A percentile compares a stretch with the other conserved stretches of the same genome.
Evolutionary conservation across 331 rosid genomes (phyloP).

Genomic region (Phaseolus coccineus): DNA sequence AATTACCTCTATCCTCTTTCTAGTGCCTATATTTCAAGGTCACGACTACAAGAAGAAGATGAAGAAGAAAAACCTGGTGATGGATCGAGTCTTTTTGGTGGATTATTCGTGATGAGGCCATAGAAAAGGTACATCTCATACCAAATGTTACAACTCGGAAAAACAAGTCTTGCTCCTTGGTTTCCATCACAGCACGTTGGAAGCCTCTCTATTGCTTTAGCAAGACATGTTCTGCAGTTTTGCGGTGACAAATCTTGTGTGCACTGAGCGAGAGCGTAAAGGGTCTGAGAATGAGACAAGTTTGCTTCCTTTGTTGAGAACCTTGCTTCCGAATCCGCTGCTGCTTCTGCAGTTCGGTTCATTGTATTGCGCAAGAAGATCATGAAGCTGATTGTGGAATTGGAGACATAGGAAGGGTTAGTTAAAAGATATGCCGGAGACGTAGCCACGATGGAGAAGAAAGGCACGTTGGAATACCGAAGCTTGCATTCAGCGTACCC

Average conservation of each 20-base stretch:
- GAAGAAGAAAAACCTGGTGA: not conserved
- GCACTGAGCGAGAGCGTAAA: conserved; percentile 42
- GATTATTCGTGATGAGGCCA: not conserved
- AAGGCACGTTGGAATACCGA: conserved; percentile 2
- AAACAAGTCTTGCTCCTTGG: conserved; percentile 1
- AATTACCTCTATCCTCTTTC: no score
- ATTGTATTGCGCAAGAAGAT: not conserved
- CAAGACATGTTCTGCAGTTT: conserved; percentile 42
- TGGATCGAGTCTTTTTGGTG: not conserved
- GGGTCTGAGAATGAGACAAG: not conserved
- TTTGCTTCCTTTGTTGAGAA: conserved; percentile 19
- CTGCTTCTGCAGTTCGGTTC: conserved; percentile 24
- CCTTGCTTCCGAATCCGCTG: conserved; percentile 13
- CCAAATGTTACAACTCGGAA: conserved; percentile 44
- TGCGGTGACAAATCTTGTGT: conserved; percentile 46
- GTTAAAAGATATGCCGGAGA: not conserved
- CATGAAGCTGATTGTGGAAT: conserved; percentile 7
- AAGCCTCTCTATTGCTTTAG: not conserved
- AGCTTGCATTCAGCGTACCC: conserved; percentile 43
- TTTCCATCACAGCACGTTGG: not conserved
- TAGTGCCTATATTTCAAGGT: no score
- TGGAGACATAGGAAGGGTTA: not conserved
- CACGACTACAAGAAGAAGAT: no score
- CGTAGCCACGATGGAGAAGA: conserved; percentile 37
- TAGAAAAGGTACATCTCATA: conserved; percentile 50